These are phyloP conservation scores for Tagetes erecta DNA, from an alignment of 129 eudicot species.

Conservation along the genomic window DNA sequence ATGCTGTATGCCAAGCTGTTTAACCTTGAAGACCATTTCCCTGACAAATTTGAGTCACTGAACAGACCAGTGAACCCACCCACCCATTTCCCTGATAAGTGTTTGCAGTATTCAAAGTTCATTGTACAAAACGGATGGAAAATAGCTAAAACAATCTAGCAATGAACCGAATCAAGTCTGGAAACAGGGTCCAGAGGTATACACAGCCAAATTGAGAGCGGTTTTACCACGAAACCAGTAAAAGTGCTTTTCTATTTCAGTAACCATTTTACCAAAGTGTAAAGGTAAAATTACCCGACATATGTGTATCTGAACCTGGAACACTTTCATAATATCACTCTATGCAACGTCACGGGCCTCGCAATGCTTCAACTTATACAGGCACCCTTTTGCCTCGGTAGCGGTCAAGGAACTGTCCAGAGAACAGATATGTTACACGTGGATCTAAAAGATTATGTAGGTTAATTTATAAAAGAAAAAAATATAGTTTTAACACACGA, in stretches of 20 bases:
- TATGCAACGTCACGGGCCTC: conserved; percentile 4
- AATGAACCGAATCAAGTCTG: conserved; percentile 1
- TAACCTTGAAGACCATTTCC: background rate
- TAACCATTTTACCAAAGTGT: conserved; percentile 7
- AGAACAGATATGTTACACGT: background rate
- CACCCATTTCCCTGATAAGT: no score
- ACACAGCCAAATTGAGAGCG: conserved; percentile 33
- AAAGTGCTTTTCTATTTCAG: conserved; percentile 19
- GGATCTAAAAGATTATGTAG: background rate
- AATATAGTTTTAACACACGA: background rate
- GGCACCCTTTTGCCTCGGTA: conserved; percentile 71
- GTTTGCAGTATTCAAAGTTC: background rate
- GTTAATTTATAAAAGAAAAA: background rate
- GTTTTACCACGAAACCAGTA: background rate
- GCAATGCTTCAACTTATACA: conserved; percentile 38
- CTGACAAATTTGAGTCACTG: background rate
- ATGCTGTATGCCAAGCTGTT: background rate
- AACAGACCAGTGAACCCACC: background rate
- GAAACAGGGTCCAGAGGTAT: conserved; percentile 6
- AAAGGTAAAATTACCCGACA: conserved; percentile 17
- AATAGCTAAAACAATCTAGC: conserved; percentile 17
- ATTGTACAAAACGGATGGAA: background rate
- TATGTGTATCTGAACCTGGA: background rate
- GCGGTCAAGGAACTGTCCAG: conserved; percentile 57
- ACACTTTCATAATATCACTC: conserved; percentile 3